Evolutionary conservation across 1,284 basidiomycete genomes (phyloP), one percentile per base, ranked within the genome.

Genomic region (Amylostereum areolatum): DNA sequence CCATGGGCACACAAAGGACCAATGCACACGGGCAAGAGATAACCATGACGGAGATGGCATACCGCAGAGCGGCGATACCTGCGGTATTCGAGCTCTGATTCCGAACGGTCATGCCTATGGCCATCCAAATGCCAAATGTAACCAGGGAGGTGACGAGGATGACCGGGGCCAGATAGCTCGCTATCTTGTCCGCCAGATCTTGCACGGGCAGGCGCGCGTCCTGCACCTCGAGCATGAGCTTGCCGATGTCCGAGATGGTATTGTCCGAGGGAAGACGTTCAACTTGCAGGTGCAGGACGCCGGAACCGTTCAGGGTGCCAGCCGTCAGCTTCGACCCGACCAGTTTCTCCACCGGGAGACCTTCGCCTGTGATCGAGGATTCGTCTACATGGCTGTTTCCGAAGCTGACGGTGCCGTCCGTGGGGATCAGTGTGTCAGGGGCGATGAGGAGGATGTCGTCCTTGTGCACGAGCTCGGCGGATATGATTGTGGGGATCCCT

Each of bases 311-410:
- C 24, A 64, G 51, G 1, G 71, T 73, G 24, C 74, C 74, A 0
- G 74, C 72, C 40, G 69, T 64, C 33, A 74, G 65, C 3, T 53
- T 50, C 45, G 57, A 62, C 10, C 71, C 72, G 1, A 54, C 36
- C 5, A 45, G 46, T 59, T 75, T 75, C 45, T 60, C 55, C 2
- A 73, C 65, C 9, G 72, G 68, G 34, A 62, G 54, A n/a, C 68
- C 65, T 60, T 77, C 74, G 35, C 74, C 74, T 0, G 71, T 75
- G 53, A 75, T 62, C 53, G 69, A 69, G 3, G 71, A 70, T 57
- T 77, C 73, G 57, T 77, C 71, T 4, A 73, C 64, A 36, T 66
- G 63, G 44, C 67, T 70, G 5, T 58, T 52, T 9, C 74, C 73
- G 24, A 55, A 52, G 40, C 66, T 46, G 18, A 76, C 62, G 27